These are phyloP conservation scores for Silybum marianum DNA, from an alignment of 129 eudicot genomes.

Conservation along the genomic window DNA sequence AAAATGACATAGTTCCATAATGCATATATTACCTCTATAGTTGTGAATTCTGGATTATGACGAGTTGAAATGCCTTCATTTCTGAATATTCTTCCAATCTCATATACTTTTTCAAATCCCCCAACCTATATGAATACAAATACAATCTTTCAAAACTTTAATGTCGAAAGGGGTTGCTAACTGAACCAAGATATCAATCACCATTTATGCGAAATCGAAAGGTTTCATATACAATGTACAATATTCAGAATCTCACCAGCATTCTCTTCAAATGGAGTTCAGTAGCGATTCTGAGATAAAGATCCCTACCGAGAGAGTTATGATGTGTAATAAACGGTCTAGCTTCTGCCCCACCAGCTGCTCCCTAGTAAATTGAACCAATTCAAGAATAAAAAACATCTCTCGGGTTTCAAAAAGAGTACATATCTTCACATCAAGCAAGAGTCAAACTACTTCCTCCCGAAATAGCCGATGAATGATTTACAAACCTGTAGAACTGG, in stretches of 20 bases:
- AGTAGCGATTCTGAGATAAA: slow-evolving; percentile 91
- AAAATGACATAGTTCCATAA: not conserved
- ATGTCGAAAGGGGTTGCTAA: not conserved
- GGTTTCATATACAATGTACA: not conserved
- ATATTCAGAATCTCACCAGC: slow-evolving; percentile 63
- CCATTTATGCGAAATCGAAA: not conserved
- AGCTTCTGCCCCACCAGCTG: slow-evolving; percentile 99
- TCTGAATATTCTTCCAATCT: slow-evolving; percentile 93
- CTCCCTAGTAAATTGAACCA: slow-evolving; percentile 60
- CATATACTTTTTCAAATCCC: slow-evolving; percentile 93
- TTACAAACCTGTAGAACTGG: slow-evolving; percentile 91
- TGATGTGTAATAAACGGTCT: slow-evolving; percentile 97
- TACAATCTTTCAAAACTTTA: not conserved
- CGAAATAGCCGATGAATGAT: not conserved
- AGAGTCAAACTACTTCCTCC: not conserved
- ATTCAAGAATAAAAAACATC: not conserved
- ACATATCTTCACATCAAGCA: not conserved
- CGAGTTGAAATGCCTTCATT: slow-evolving; percentile 99
- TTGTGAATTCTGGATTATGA: slow-evolving; percentile 99
- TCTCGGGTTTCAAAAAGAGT: not conserved
- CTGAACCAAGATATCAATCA: slow-evolving; percentile 1
- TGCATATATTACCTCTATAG: slow-evolving; percentile 75
- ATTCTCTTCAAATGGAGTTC: slow-evolving; percentile 96
- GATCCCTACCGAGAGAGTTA: slow-evolving; percentile 97
- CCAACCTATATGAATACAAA: slow-evolving; percentile 65